Evolutionary conservation across 495 filamentous ascomycete species (phyloP), one percentile per base, ranked within the genome.

Genomic region (Penicillium angulare): DNA sequence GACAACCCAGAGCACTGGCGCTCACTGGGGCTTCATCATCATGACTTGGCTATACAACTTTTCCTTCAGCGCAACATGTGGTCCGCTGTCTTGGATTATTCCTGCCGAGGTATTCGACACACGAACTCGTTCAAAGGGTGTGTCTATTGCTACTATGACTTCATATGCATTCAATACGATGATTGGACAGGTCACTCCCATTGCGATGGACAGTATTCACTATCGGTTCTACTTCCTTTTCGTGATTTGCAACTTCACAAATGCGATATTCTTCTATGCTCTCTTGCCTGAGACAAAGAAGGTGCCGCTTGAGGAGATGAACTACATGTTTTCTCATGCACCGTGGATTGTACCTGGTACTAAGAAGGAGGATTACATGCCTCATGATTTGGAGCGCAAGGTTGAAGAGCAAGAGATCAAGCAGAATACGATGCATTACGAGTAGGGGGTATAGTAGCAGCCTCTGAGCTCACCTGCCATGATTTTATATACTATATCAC

Each of bases 1-100:
- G 1, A 67, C 40, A 36, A 69, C 39, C 64, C 70, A 69, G 43
- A 85, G 83, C 64, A 64, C 61, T 34, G 73, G 72, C 18, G 84
- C 85, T n/a, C 77, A 81, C 22, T 88, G 86, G 81, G 86, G 81
- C 3, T 89, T 88, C 63, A 88, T 88, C 53, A 79, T 86, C 49
- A 81, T 83, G 44, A 86, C 83, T 21, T 87, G 84, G 84, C 56
- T 87, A 1, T 87, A 81, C 69, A 86, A 88, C 60, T 81, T 87
- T 68, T 80, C 75, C 18, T 88, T 86, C 74, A 82, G 77, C 3
- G 74, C 74, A 35, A 82, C 83, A 12, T 84, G 80, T 45, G 85
- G 85, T 16, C 84, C 85, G 1, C 66, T 88, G 1, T 65, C 66
- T 0, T 70, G 74, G 83, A 86, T 87, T 50, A 83, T 87, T 45